These are phyloP conservation scores for Austroboletus festivus DNA, from an alignment of 768 basidiomycete species.

Conservation along the genomic window DNA sequence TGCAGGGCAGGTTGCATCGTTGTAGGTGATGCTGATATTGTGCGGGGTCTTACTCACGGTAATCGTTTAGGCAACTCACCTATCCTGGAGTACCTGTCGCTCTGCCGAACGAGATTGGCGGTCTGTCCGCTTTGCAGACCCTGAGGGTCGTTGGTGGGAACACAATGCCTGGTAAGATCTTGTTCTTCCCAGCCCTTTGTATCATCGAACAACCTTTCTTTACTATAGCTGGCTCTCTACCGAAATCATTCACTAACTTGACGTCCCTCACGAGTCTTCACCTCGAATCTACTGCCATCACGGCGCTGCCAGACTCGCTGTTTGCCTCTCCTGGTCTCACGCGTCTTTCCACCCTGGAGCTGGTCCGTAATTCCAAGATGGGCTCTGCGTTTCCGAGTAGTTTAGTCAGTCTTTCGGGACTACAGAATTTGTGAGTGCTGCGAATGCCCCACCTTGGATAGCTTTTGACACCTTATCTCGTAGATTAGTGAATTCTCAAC, in stretches of 20 bases:
- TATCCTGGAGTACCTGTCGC: slow-evolving; percentile 47
- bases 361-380: slow-evolving; percentile 42
- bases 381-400: slow-evolving; percentile 37
- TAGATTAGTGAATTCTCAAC: slow-evolving; percentile 39
- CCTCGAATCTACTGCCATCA: slow-evolving; percentile 40
- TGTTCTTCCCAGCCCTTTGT: not conserved
- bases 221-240: slow-evolving; percentile 40
- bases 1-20: slow-evolving; percentile 36
- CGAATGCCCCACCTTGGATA: not conserved
- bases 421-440: slow-evolving; percentile 39
- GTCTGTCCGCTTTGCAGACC: slow-evolving; percentile 36
- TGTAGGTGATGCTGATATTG: slow-evolving; percentile 33
- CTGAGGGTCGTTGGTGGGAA: slow-evolving; percentile 41
- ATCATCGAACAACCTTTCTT: not conserved
- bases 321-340: slow-evolving; percentile 34
- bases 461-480: not conserved
- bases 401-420: slow-evolving; percentile 26
- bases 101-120: slow-evolving; percentile 41
- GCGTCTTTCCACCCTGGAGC: slow-evolving; percentile 33
- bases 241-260: slow-evolving; percentile 37
- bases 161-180: slow-evolving; percentile 38
- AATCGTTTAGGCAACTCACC: slow-evolving; percentile 32
- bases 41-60: not conserved
- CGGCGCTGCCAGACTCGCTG: slow-evolving; percentile 32
- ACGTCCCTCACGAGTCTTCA: slow-evolving; percentile 38